phyloP scores from a whole-genome alignment of 768 basidiomycete genomes.

The Phylloporus sp. region DNA sequence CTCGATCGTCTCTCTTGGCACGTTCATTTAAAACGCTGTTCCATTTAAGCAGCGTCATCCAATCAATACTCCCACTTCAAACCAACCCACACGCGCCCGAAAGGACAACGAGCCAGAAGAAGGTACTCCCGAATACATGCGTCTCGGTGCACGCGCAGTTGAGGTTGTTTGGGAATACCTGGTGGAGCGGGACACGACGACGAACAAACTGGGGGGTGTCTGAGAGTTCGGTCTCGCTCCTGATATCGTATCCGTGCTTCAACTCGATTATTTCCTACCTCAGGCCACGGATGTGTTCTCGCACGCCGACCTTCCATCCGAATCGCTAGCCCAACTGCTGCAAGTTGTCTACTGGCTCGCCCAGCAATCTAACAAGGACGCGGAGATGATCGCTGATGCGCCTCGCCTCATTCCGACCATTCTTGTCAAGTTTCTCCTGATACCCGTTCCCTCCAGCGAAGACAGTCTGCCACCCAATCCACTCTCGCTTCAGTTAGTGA shows the following conservation, averaged over 20 bases:
- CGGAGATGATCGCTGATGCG: slow-evolving; percentile 48
- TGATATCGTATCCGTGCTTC: slow-evolving; percentile 15
- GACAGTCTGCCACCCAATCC: slow-evolving; percentile 35
- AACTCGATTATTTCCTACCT: slow-evolving; percentile 45
- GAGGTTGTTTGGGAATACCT: slow-evolving; percentile 73
- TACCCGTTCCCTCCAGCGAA: slow-evolving; percentile 43
- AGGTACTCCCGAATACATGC: slow-evolving; percentile 81
- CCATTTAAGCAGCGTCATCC: slow-evolving; percentile 11
- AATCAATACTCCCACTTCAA: background rate
- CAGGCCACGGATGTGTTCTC: slow-evolving; percentile 42
- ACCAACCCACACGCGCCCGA: background rate
- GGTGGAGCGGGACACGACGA: slow-evolving; percentile 54
- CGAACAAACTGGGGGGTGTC: slow-evolving; percentile 36
- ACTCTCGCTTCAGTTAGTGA: slow-evolving; percentile 54
- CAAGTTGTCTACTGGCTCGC: slow-evolving; percentile 59
- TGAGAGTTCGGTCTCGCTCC: slow-evolving; percentile 35
- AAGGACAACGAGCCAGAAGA: slow-evolving; percentile 45
- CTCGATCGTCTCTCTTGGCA: slow-evolving; percentile 36
- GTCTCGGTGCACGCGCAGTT: slow-evolving; percentile 64
- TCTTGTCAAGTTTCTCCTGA: slow-evolving; percentile 54
- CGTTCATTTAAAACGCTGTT: slow-evolving; percentile 28
- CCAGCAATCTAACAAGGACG: slow-evolving; percentile 51
- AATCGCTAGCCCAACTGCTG: slow-evolving; percentile 55
- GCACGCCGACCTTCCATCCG: slow-evolving; percentile 41
- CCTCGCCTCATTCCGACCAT: slow-evolving; percentile 50